Evolutionary conservation across 2,329 filamentous ascomycete genomes (phyloP).

Genomic region (Knufia fluminis): DNA sequence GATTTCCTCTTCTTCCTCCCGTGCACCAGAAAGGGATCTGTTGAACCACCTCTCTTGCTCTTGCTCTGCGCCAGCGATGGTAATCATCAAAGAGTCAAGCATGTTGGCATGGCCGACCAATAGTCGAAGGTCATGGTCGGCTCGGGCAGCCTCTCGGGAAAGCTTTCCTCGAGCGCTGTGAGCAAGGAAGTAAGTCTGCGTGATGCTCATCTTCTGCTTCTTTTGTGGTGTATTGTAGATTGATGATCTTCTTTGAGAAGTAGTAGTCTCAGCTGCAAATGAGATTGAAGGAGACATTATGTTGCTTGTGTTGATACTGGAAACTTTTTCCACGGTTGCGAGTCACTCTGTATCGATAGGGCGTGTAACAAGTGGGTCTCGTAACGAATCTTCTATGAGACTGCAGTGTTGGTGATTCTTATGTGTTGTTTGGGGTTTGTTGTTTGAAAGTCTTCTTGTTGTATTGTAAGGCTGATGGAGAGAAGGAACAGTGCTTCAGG

Average conservation of each 20-base stretch:
- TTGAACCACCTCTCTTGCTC: constrained; percentile 99
- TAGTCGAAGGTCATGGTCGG: constrained; percentile 88
- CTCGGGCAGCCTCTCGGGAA: constrained; percentile 75
- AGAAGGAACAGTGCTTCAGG: neutral
- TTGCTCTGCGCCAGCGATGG: constrained; percentile 85
- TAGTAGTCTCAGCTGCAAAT: constrained; percentile 18
- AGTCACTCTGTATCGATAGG: constrained; percentile 13
- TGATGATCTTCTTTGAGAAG: constrained; percentile 16
- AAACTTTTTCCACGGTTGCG: constrained; percentile 9
- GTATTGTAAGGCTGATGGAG: neutral
- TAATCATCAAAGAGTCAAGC: constrained; percentile 84
- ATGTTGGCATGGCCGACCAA: constrained; percentile 98
- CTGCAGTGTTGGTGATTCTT: neutral
- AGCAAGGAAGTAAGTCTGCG: constrained; percentile 96
- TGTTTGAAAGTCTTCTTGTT: constrained; percentile 3
- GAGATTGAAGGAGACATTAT: constrained; percentile 24
- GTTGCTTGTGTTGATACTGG: constrained; percentile 12
- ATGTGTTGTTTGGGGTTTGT: neutral
- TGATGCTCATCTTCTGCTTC: constrained; percentile 83
- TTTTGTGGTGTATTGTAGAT: constrained; percentile 25
- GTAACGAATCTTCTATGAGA: neutral
- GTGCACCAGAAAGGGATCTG: constrained; percentile 74
- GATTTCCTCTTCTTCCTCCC: constrained; percentile 48
- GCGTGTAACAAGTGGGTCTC: neutral
- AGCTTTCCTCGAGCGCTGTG: constrained; percentile 96